These are phyloP conservation scores for Skeletonema potamos DNA, from an alignment of 108 stramenopile genomes.

Conservation along the genomic window DNA sequence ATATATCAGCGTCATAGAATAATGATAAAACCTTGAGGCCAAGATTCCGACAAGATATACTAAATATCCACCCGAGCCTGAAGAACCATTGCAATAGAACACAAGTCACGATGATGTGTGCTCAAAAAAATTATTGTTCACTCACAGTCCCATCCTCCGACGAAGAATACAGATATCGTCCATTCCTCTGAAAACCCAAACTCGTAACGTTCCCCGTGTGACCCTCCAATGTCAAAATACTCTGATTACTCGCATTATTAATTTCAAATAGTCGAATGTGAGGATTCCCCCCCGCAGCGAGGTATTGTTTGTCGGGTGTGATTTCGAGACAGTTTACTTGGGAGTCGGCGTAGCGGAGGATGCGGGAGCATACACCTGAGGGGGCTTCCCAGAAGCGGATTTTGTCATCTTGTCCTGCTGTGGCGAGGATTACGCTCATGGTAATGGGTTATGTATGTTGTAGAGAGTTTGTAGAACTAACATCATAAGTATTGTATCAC, in stretches of 20 bases:
- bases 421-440: conserved; percentile 96
- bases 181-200: conserved; percentile 95
- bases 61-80: too few relatives aligned
- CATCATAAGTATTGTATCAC: too few relatives aligned
- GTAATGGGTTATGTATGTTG: too few relatives aligned
- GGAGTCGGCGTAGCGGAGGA: conserved; percentile 89
- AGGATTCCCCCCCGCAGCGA: conserved; percentile 97
- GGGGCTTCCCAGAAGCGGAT: conserved; percentile 99
- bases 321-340: conserved; percentile 97
- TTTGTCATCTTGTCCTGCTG: conserved; percentile 97
- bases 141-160: conserved; percentile 84
- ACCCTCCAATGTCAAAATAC: conserved; percentile 80
- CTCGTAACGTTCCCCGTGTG: conserved; percentile 92
- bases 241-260: conserved; percentile 52
- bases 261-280: conserved; percentile 92
- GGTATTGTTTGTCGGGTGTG: conserved; percentile 92
- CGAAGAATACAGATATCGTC: conserved; percentile 89
- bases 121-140: neutral
- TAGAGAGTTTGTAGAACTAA: too few relatives aligned
- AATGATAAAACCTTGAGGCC: neutral
- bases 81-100: too few relatives aligned
- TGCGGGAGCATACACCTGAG: conserved; percentile 84
- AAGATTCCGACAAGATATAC: neutral
- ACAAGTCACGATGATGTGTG: neutral
- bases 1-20: too few relatives aligned